Evolutionary conservation across 306 rosid genomes (phyloP), one percentile per base, ranked within the genome.

Genomic region (Malus sylvestris): DNA sequence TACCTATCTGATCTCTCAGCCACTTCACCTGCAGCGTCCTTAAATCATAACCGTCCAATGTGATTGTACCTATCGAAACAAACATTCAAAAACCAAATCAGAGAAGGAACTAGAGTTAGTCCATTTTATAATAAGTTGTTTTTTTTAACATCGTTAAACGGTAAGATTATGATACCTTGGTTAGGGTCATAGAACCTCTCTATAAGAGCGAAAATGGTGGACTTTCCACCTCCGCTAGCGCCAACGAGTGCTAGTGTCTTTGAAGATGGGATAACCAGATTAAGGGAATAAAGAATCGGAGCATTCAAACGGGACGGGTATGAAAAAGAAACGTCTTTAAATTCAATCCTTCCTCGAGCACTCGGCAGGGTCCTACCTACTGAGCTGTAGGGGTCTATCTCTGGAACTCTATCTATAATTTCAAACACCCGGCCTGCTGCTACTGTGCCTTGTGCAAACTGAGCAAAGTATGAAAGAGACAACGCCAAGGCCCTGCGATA

Each of bases 221-320:
- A 90, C 78, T 94, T 91, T 64, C 98, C 98, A 66, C 97, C 97
- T n/a, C 98, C 98, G 74, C 97, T 94, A 5, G 88, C 77, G 60
- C 98, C 98, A 75, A 91, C 97, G 78, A 94, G 76, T 58, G 96
- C 98, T 20, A 89, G 51, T 30, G 96, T 81, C 86, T 81, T 91
- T 60, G 94, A 82, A 81, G 96, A 79, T 71, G 89, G 93, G 78
- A 94, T 72, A 2, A 91, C 88, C 76, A 91, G 86, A 38, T 81
- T 87, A 66, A 94, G 79, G 70, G 94, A 86, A 25, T 38, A 68
- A 67, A 94, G 88, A 77, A 94, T 78, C 30, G 68, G 81, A 66
- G 93, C 78, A 71, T 86, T 85, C 3, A 90, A 96, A 25, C 93
- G 97, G 68, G 98, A 86, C 3, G 97, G 97, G 59, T 91, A 91